Evolutionary conservation across 495 filamentous ascomycete species (phyloP), one percentile per base, ranked within the genome.

Genomic region (Trichoderma reesei): DNA sequence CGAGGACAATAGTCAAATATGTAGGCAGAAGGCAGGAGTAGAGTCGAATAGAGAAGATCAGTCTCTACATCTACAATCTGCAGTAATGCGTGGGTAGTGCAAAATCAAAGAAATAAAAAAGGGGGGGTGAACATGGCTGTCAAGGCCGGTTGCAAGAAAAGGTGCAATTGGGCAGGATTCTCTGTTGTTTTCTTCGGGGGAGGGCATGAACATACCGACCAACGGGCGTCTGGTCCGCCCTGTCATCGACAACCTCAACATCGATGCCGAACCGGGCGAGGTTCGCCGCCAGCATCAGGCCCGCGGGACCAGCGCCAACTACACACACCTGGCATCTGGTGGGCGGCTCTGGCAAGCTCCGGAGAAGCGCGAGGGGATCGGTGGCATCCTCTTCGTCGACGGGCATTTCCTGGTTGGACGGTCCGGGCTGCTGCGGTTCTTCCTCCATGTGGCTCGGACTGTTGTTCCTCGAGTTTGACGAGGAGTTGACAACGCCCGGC

Each of bases 251-350:
- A 62, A 88, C 74, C 59, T 81, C 74, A 16, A 83, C 78, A 54
- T 79, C 80, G 68, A 87, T 81, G 41, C 86, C 88, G 68, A 81
- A 87, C 8, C 88, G 85, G 62, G 79, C 80, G 20, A 90, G 77
- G 66, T 89, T 86, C 46, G 82, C 85, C 78, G 86, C 85, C 65
- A 89, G 79, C 85, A 89, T 88, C 64, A 89, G 72, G 26, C 88
- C 88, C 9, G 86, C 82, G 1, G 88, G 88, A 7, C 88, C 88
- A 48, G 88, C 88, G 14, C 88, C 88, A 51, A 88, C 85, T 34
- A 90, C 79, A 44, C 85, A 83, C 9, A 90, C 87, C 60, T 84
- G 73, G 64, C 74, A 75, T 59, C 74, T 68, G 11, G 72, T 59
- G 37, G 74, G 68, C 26, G 67, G 46, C 67, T 76, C 72, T 41